phyloP scores from a whole-genome alignment of 768 basidiomycete species.

The Leccinum imitatum region DNA sequence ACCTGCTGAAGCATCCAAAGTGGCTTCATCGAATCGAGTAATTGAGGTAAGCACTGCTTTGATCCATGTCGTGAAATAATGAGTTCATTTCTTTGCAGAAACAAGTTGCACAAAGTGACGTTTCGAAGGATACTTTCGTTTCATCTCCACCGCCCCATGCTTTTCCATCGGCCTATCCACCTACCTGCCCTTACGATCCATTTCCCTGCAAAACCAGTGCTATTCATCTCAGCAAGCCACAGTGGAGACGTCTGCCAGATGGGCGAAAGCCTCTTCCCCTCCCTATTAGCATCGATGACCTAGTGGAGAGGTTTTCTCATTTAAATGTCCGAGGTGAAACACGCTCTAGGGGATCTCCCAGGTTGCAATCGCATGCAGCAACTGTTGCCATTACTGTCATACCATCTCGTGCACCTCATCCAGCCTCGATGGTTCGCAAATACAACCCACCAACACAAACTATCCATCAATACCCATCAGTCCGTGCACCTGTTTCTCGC shows the following conservation, averaged over 20 bases:
- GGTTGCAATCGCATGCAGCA: constrained; percentile 10
- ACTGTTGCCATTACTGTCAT: constrained; percentile 18
- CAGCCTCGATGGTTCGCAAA: constrained; percentile 5
- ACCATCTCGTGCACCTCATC: constrained; percentile 19
- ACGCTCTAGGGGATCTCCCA: neutral
- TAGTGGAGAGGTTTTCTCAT: constrained; percentile 15
- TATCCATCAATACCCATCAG: neutral
- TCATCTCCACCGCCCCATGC: neutral
- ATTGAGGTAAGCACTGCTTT: neutral
- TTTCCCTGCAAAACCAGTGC: constrained; percentile 17
- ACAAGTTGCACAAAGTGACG: accelerated
- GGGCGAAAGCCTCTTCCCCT: neutral
- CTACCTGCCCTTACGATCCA: constrained; percentile 16
- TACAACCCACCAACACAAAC: neutral
- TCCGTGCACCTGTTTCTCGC: neutral
- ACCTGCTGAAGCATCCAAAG: neutral
- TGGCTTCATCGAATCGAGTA: neutral
- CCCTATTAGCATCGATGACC: constrained; percentile 1
- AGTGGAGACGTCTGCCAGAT: constrained; percentile 6
- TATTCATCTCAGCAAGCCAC: neutral
- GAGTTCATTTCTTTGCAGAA: neutral
- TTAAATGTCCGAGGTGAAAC: constrained; percentile 16
- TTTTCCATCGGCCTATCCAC: constrained; percentile 19
- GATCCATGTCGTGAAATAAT: neutral
- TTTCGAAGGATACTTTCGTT: too few relatives aligned